These are phyloP conservation scores for Lenzites betulinus DNA, from an alignment of 768 basidiomycete species.

Conservation along the genomic window DNA sequence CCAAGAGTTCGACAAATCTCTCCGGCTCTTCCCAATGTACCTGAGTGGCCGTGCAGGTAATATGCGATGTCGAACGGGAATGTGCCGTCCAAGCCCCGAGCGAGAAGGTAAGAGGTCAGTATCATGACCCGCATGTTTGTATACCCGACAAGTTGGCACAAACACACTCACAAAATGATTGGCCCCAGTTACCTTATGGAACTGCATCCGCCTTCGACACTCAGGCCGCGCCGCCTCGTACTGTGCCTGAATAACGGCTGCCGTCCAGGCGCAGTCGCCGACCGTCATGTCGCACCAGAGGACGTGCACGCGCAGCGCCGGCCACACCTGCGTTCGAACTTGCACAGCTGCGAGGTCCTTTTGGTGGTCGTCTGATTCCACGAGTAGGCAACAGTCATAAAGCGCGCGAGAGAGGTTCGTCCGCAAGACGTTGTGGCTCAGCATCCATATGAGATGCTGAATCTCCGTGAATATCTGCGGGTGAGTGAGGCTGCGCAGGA, in stretches of 20 bases:
- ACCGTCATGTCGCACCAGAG: slow-evolving; percentile 16
- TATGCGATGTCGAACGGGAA: too few relatives aligned
- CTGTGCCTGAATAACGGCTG: background rate
- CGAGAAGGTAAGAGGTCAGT: background rate
- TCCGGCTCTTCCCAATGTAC: slow-evolving; percentile 19
- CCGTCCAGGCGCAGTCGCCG: slow-evolving; percentile 8
- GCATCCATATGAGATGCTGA: slow-evolving; percentile 10
- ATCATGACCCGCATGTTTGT: too few relatives aligned
- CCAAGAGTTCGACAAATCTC: slow-evolving; percentile 2
- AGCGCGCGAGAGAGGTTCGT: slow-evolving; percentile 9
- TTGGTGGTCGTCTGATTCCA: background rate
- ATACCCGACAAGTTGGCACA: background rate
- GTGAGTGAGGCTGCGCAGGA: slow-evolving; percentile 11
- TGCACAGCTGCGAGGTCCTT: slow-evolving; percentile 1
- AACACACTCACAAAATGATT: slow-evolving; percentile 15
- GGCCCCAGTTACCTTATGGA: slow-evolving; percentile 6
- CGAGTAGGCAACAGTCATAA: slow-evolving; percentile 5
- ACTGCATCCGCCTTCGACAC: slow-evolving; percentile 1
- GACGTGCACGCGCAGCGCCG: slow-evolving; percentile 3
- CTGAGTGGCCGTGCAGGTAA: background rate
- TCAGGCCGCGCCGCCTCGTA: background rate
- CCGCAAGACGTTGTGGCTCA: background rate
- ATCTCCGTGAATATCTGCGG: background rate
- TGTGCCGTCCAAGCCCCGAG: too few relatives aligned
- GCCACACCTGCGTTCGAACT: slow-evolving; percentile 8